Evolutionary conservation across 306 rosid genomes (phyloP), one percentile per base, ranked within the genome.

Genomic region (Luffa aegyptiaca): DNA sequence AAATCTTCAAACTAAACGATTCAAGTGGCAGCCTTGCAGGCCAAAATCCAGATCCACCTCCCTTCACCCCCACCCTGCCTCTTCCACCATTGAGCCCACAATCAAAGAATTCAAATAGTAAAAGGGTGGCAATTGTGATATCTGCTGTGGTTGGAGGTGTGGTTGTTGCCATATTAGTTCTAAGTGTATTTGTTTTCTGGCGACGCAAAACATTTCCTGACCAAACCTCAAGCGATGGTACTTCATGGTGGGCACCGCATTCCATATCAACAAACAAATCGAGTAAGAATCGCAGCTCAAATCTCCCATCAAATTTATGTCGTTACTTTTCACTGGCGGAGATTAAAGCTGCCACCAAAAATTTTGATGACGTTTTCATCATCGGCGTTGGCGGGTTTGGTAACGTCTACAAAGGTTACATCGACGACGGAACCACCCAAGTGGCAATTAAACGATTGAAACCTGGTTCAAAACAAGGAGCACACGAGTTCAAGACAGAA

Each of bases 351-450:
- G 86, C 83, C 53, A 82, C 89, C n/a, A 52, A 87, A 48, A 39
- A 80, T 31, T 87, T 84, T 21, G 69, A 49, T 2, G 77, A 66
- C 0, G 21, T 4, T 11, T 82, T 18, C 18, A 75, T 82, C 4
- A 64, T 87, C 35, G 90, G 90, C 0, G 55, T 36, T 0, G 90
- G 87, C 0, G 90, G 90, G 2, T 87, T 87, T 17, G 89, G 87
- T 2, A 41, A 86, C 10, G 89, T 84, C 5, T 87, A 84, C 55
- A 82, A 80, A 82, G 84, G 86, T 2, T 76, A 18, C 80, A 46
- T 79, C 0, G 80, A 76, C 6, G 61, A 7, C 0, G 82, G 58
- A 31, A 26, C 81, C 8, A 81, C 66, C 49, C 49, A 45, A 45
- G 49, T 45, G 1, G 49, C 49, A 7, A 45, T 45, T 2, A 45